Evolutionary conservation across 176 grass and related monocot genomes (phyloP).

Genomic region (Lolium multiflorum): DNA sequence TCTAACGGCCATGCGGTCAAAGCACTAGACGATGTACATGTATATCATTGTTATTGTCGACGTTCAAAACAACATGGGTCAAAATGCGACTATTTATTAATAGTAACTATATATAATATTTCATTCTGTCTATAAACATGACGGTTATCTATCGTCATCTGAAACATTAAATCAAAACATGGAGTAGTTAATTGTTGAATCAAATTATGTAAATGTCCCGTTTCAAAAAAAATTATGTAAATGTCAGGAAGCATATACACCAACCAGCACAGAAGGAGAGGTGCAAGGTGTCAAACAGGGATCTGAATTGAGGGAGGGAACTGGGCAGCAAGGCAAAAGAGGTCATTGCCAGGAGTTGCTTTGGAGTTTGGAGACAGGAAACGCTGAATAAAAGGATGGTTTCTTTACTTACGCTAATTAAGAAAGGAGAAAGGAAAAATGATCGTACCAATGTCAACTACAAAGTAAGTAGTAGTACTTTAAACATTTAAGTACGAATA

Average conservation of each 20-base stretch:
- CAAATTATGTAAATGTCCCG: too few species aligned
- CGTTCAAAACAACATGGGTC: too few species aligned
- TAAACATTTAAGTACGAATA: background rate
- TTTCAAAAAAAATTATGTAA: background rate
- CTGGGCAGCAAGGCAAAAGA: background rate
- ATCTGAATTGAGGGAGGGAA: slow-evolving; percentile 31
- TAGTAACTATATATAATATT: too few species aligned
- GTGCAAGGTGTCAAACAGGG: slow-evolving; percentile 47
- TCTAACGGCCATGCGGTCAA: too few species aligned
- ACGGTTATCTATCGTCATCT: too few species aligned
- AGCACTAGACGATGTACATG: too few species aligned
- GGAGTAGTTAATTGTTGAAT: too few species aligned
- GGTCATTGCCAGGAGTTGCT: slow-evolving; percentile 19
- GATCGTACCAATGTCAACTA: background rate
- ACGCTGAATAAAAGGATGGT: background rate
- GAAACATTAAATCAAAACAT: too few species aligned
- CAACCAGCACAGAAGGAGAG: slow-evolving; percentile 15
- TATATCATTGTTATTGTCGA: too few species aligned
- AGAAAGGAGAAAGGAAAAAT: background rate
- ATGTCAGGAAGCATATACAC: background rate
- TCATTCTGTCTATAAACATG: too few species aligned
- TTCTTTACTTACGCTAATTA: slow-evolving; percentile 16
- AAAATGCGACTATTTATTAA: too few species aligned
- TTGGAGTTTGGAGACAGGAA: slow-evolving; percentile 46
- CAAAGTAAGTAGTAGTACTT: background rate